Conservation (phyloP, 768 basidiomycete species). For the Gymnopilus junonius region DNA sequence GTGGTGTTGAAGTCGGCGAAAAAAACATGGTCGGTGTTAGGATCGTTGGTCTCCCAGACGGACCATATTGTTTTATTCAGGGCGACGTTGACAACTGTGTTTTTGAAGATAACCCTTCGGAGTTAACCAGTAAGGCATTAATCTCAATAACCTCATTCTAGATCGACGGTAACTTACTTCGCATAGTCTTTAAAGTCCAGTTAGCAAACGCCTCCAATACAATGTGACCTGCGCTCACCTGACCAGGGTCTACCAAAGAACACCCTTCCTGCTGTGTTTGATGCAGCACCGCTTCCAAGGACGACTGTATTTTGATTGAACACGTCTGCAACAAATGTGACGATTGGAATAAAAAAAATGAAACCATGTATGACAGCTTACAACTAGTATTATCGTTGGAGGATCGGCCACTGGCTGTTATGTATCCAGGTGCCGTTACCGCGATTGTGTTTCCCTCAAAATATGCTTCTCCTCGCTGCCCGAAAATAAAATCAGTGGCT, state of each 20-base stretch:
- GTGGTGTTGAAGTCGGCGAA: conserved; percentile 52
- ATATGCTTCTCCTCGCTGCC: conserved; percentile 46
- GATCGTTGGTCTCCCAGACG: conserved; percentile 42
- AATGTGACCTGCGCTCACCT: conserved; percentile 28
- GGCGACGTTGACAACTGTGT: conserved; percentile 44
- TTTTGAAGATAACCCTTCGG: conserved; percentile 51
- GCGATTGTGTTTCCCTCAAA: conserved; percentile 55
- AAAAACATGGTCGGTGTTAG: conserved; percentile 45
- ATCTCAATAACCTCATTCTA: not conserved
- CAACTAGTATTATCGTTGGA: conserved; percentile 50
- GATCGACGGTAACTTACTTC: conserved; percentile 40
- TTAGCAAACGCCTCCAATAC: not conserved
- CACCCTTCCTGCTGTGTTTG: conserved; percentile 37
- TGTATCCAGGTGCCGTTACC: conserved; percentile 44
- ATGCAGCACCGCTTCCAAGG: conserved; percentile 42
- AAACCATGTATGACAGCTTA: conserved; percentile 31
- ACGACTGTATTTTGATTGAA: conserved; percentile 49
- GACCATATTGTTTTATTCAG: conserved; percentile 51
- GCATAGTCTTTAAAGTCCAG: conserved; percentile 39
- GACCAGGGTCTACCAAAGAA: conserved; percentile 56
- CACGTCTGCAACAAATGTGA: conserved; percentile 33
- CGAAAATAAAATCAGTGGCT: conserved; percentile 56
- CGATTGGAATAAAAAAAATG: not conserved
- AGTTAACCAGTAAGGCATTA: not conserved
- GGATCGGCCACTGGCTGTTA: conserved; percentile 53